Evolutionary conservation across 805 yeast genomes (phyloP), one percentile per base, ranked within the genome.

Genomic region (Alloascoidea hylecoeti): DNA sequence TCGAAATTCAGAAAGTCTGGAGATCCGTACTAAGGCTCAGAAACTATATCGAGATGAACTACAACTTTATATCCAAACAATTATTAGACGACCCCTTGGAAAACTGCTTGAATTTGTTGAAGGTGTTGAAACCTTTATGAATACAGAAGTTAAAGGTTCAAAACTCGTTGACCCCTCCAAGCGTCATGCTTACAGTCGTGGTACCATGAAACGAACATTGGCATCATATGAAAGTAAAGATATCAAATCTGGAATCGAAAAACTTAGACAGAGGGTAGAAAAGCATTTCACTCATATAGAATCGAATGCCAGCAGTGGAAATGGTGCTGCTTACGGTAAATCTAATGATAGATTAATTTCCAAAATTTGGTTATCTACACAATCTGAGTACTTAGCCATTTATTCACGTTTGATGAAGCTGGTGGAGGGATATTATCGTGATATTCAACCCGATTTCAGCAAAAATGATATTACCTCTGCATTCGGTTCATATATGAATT

Each of bases 281-380:
- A 58, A 62, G 38, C 81, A 82, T 48, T 72, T 75, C 42, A 44
- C 47, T 4, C 46, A 43, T 1, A 39, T 38, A 4, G 62, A 57
- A 38, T 54, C 46, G 28, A 56, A 55, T 4, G 44, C 45, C 16
- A 51, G 55, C 12, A 42, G 45, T 3, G 51, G 49, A n/a, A 39
- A 37, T 35, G 44, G 46, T 12, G 37, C 36, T 1, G 51, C 52
- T 9, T 51, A 54, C 1, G 39, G 60, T 23, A 65, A 62, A 41
- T 58, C 66, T 42, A 80, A 75, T 48, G 66, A 62, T 36, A 73
- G 67, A 35, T 51, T 83, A 33, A 57, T 75, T 32, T 74, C 70
- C 30, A 71, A 68, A 48, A 64, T 84, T 40, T 78, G 95, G 92
- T 61, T 66, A 13, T 75, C 80, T 15, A 57, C 82, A 41, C 84